A percentile compares a stretch with the other conserved stretches of the same genome.
These are phyloP conservation scores for Mucor lusitanicus DNA, from an alignment of 371 early-diverging fungal genomes.

Conservation along the genomic window DNA sequence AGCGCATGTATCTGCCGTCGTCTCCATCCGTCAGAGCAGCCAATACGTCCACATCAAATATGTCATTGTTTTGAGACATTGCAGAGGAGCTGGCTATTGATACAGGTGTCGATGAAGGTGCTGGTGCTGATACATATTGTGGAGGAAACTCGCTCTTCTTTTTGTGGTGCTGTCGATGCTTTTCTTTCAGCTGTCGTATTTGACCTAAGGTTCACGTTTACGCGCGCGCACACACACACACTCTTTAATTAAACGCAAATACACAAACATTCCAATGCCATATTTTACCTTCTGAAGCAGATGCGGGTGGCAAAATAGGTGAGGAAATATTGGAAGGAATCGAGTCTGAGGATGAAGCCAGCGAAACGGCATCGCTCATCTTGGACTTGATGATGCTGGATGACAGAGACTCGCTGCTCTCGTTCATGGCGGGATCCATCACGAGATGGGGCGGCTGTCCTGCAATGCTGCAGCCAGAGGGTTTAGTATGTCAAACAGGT, in stretches of 20 bases:
- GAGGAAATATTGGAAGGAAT: background rate
- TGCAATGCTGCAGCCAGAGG: background rate
- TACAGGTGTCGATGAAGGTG: background rate
- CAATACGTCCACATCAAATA: conserved; percentile 62
- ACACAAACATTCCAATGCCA: background rate
- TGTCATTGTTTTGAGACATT: background rate
- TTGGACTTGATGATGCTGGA: background rate
- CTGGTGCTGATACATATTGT: conserved; percentile 8
- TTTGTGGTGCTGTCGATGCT: background rate
- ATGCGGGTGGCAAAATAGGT: background rate
- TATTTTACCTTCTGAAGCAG: conserved; percentile 12
- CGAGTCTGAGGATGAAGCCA: background rate
- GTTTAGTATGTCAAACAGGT: background rate
- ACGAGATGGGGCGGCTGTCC: background rate
- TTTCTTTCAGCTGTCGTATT: background rate
- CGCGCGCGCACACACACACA: too few species aligned
- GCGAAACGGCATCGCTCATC: background rate
- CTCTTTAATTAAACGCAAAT: background rate
- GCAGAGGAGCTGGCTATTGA: background rate
- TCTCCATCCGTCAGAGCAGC: conserved; percentile 61
- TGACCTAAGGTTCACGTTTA: background rate
- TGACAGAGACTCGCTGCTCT: background rate
- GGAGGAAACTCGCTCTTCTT: conserved; percentile 6
- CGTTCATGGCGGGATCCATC: background rate
- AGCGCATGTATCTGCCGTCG: conserved; percentile 73